Base-by-base conservation (phyloP, 2,329 filamentous ascomycete species). In the Aspergillus sojae region DNA sequence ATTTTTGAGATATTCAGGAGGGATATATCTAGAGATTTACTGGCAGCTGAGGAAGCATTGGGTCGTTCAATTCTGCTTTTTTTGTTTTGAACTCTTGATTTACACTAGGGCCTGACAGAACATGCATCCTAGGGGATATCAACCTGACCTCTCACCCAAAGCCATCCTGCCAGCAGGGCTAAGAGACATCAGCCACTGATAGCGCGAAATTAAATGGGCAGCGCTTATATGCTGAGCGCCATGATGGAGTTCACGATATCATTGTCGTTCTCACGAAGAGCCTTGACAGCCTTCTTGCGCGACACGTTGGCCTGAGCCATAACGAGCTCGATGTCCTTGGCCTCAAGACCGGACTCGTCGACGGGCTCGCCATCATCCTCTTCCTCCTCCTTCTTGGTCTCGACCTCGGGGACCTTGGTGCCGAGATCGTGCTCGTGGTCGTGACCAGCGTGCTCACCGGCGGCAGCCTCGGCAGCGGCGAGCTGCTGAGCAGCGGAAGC, bases 161-260 rank as follows among this genome's bases (percentile, higher is more conserved):
- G 69, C 70, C 67, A 72, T 72, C 70, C 65, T 70, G 64, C 66
- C 68, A 65, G 65, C 65, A 70, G 68, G 61, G 57, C 66, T 66
- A 66, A 67, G 66, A 62, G 39, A 66, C 43, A 60, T 68, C 68
- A 66, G 69, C 71, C 71, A 68, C 68, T 68, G 67, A 66, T 58
- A 62, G 65, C 63, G 57, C 65, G 61, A 61, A 65, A 62, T 68
- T 70, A 67, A 65, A 57, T 60, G 39, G 60, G 57, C 62, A 63
- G 66, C 68, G 65, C 67, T 79, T 71, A 94, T 86, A 93, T 89
- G 85, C 91, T 93, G 80, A 99, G 85, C 73, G 94, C 94, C 95
- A 99, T 99, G 85, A 99, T 99, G 75, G 95, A 97, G 88, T 99
- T 99, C 86, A 99, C 95, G 84, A 99, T 99, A 80, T 99, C 95